A percentile compares a stretch with the other conserved stretches of the same genome.
These are phyloP conservation scores for Acacia pycnantha DNA, from an alignment of 331 rosid genomes.

Conservation along the genomic window DNA sequence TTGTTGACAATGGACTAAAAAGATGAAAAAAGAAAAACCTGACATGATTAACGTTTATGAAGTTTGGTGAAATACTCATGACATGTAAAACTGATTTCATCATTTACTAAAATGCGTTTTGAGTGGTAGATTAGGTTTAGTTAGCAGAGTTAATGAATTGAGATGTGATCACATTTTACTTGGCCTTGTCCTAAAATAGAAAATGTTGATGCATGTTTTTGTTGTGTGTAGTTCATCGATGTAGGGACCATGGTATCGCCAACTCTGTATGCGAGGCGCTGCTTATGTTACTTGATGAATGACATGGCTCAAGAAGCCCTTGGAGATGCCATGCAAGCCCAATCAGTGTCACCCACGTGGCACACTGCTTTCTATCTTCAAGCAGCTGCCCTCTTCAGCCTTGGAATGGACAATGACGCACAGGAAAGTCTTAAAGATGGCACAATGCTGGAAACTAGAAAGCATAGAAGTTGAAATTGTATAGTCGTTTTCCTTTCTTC, in stretches of 20 bases:
- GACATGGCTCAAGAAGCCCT: slow-evolving; percentile 88
- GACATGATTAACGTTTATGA: background rate
- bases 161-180: background rate
- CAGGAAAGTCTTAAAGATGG: slow-evolving; percentile 78
- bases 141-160: background rate
- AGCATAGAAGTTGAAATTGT: slow-evolving; percentile 48
- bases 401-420: slow-evolving; percentile 85
- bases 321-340: slow-evolving; percentile 88
- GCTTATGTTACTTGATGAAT: slow-evolving; percentile 78
- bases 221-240: slow-evolving; percentile 57
- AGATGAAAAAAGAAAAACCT: background rate
- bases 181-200: background rate
- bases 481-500: slow-evolving; percentile 36
- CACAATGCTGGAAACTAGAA: slow-evolving; percentile 55
- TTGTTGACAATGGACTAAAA: background rate
- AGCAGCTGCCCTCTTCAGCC: slow-evolving; percentile 72
- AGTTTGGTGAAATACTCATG: background rate
- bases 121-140: background rate
- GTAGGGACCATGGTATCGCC: slow-evolving; percentile 73
- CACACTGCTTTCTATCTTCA: slow-evolving; percentile 84
- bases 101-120: background rate
- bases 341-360: slow-evolving; percentile 66
- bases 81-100: background rate
- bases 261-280: slow-evolving; percentile 77
- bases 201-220: slow-evolving; percentile 18